Base-by-base conservation (phyloP, 2,329 filamentous ascomycete species). In the Fusarium penzigii region DNA sequence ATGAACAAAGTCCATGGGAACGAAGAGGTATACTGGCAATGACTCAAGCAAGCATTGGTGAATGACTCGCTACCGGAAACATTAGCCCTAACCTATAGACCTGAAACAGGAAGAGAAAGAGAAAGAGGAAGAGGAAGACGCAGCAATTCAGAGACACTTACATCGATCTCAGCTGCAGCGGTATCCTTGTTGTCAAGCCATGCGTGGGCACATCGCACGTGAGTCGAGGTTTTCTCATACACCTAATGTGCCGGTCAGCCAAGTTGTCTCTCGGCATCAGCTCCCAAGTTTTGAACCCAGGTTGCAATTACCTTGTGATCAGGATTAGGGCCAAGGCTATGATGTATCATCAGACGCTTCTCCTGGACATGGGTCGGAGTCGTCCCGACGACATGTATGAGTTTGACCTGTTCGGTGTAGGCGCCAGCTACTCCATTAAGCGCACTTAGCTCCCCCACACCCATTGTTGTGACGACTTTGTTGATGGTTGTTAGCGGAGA, bases 1-100 rank as follows among this genome's bases (percentile, higher is more conserved):
- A 8, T 55, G 52, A 11, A 55, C 52, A 34, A 55, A 49, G n/a
- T 55, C 52, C 52, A 55, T 55, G 5, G 52, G 52, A 14, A 55
- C 49, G 34, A 55, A 55, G 7, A 55, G 16, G 6, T 55, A 55
- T 2, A 55, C 52, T 3, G 52, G 52, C 1, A 55, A 29, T 4
- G 52, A 55, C 7, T 32, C 16, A 2, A 55, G 7, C 9, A 52
- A n/a, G 9, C 52, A 55, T 17, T 55, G 45, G 10, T 40, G 16
- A 5, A 55, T 43, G 7, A 52, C 52, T 38, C 49, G 29, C 52
- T 55, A 1, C 6, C 11, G n/a, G n/a, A 11, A 9, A 1, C 1
- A 7, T 47, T 29, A 54, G 47, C 5, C 10, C 6, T 9, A 3
- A 12, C n/a, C n/a, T n/a, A n/a, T n/a, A n/a, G n/a, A n/a, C n/a